Evolutionary conservation across 2,329 filamentous ascomycete genomes (phyloP).

Genomic region (Diaporthe velutina): DNA sequence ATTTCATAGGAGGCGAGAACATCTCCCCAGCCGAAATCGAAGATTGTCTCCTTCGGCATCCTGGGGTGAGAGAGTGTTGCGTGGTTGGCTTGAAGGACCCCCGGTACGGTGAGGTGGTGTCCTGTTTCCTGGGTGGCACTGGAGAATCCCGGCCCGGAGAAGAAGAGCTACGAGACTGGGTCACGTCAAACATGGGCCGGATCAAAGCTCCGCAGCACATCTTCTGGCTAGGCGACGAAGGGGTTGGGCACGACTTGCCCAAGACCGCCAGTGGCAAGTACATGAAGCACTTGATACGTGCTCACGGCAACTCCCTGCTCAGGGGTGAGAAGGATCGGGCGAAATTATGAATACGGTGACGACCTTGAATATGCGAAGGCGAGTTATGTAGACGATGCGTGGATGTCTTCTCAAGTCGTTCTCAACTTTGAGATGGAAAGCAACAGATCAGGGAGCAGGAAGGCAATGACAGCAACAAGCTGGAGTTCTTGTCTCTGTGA

Average conservation of each 20-base stretch:
- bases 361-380: no score
- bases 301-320: not conserved
- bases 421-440: no score
- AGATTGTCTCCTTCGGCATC: not conserved
- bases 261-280: not conserved
- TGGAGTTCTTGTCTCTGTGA: no score
- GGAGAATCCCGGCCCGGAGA: not conserved
- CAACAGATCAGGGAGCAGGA: no score
- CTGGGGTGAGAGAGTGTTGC: not conserved
- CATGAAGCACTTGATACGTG: not conserved
- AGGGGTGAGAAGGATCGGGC: not conserved
- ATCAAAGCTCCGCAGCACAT: not conserved
- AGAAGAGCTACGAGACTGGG: not conserved
- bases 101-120: not conserved
- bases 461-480: no score
- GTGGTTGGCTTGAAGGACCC: not conserved
- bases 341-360: not conserved
- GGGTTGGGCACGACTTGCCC: not conserved
- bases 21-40: not conserved
- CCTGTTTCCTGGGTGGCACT: not conserved
- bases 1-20: not conserved
- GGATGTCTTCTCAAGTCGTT: no score
- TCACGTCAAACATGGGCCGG: not conserved
- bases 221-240: not conserved
- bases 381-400: no score